Evolutionary conservation across 345 rosid species (phyloP).

Genomic region (Brassica juncea): DNA sequence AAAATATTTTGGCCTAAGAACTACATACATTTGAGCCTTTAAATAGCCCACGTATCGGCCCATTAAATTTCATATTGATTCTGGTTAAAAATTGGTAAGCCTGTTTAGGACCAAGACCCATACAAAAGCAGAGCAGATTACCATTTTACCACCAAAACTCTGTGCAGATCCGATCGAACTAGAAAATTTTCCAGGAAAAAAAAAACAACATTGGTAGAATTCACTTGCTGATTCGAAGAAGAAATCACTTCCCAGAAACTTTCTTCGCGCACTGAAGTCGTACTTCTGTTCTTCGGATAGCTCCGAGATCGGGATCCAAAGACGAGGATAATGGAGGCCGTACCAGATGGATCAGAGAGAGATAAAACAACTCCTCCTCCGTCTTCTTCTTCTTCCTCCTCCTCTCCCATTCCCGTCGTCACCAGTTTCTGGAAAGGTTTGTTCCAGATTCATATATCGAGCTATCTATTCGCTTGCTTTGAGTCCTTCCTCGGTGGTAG

Average conservation of each 20-base stretch:
- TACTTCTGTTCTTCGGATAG: slow-evolving; percentile 16
- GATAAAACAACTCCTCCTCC: slow-evolving; percentile 62
- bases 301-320: slow-evolving; percentile 39
- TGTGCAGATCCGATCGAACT: slow-evolving; percentile 36
- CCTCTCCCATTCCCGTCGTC: slow-evolving; percentile 78
- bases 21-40: neutral
- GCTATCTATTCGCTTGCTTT: slow-evolving; percentile 5
- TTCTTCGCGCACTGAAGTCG: slow-evolving; percentile 24
- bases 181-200: slow-evolving; percentile 1
- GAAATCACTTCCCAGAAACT: slow-evolving; percentile 24
- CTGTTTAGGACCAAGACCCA: neutral
- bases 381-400: slow-evolving; percentile 51
- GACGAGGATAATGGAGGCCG: slow-evolving; percentile 57
- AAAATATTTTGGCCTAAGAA: too few species aligned
- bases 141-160: slow-evolving; percentile 33
- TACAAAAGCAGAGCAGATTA: slow-evolving; percentile 24
- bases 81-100: neutral
- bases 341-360: slow-evolving; percentile 72
- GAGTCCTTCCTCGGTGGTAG: slow-evolving; percentile 1
- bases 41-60: neutral
- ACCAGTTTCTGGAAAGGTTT: slow-evolving; percentile 95
- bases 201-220: neutral
- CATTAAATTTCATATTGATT: neutral
- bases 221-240: slow-evolving; percentile 5
- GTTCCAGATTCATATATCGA: slow-evolving; percentile 7